Evolutionary conservation across 768 basidiomycete genomes (phyloP), one percentile per base, ranked within the genome.

Genomic region (Butyriboletus loyo): DNA sequence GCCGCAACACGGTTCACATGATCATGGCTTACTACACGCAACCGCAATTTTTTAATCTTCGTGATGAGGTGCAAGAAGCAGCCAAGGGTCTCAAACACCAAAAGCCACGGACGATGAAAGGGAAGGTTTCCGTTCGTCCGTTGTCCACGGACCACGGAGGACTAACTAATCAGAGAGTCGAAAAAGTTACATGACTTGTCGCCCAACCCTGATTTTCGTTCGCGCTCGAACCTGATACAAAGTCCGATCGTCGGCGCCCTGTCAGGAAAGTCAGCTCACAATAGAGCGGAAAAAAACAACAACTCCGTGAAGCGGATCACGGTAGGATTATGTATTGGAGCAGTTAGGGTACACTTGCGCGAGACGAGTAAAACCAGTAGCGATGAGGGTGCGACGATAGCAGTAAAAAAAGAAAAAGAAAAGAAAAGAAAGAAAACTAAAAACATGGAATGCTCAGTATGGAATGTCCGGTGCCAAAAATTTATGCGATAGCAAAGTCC

Each of bases 221-320:
- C 34, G n/a, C 11, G 39, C 14, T 44, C 37, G 31, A 46, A 42
- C 30, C 8, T 36, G 50, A 9, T 21, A n/a, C 24, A 51, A 21
- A 22, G 35, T 8, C 38, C 48, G 55, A 65, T 65, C 54, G 32
- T 42, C 52, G 41, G 22, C 54, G 10, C 58, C 62, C 22, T 49
- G 60, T 57, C 56, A 54, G 57, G 64, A 59, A 65, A 31, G 52
- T 37, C 47, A 34, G 36, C 49, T 32, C 46, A 30, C 14, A 55
- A 50, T 54, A 38, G 49, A 49, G 27, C 41, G 15, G 37, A 31
- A 30, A 45, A 40, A 58, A 53, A 39, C 49, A 39, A 47, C 10
- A 53, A 57, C 53, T 54, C 62, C 56, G 62, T 66, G 59, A 66
- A 56, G 49, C 58, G 43, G 28, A 53, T 56, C 49, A 54, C 47